Percentiles rank a stretch among this genome's conserved stretches.
phyloP scores from a whole-genome alignment of 225 moss, liverwort and hornwort species.

The Sphagnum contortum region DNA sequence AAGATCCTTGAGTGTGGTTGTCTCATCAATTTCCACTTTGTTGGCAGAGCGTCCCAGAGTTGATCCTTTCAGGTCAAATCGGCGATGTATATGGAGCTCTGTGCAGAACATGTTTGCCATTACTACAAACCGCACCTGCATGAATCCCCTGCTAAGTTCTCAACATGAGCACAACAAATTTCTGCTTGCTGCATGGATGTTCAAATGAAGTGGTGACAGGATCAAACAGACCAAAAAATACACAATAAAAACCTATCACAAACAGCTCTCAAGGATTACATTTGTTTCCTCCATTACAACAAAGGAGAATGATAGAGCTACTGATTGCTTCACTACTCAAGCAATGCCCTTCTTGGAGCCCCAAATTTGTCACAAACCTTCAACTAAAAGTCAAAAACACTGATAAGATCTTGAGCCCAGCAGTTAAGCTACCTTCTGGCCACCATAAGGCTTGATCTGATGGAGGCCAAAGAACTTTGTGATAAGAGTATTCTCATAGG shows the following conservation, averaged over 20 bases:
- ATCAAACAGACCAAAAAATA: no score
- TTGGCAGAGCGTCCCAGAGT: slow-evolving; percentile 95
- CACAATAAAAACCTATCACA: no score
- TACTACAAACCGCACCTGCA: slow-evolving; percentile 97
- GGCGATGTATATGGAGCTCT: slow-evolving; percentile 91
- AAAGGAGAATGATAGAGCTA: no score
- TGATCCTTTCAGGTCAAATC: slow-evolving; percentile 97
- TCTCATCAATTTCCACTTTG: slow-evolving; percentile 97
- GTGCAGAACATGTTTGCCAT: slow-evolving; percentile 99
- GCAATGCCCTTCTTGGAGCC: no score
- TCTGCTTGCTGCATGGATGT: no score
- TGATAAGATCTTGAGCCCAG: background rate
- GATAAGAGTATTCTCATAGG: slow-evolving; percentile 90
- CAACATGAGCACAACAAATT: background rate
- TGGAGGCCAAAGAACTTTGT: slow-evolving; percentile 99
- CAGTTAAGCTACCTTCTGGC: slow-evolving; percentile 51
- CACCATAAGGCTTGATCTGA: slow-evolving; percentile 93
- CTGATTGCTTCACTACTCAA: no score
- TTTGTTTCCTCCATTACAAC: no score
- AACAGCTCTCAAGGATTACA: no score
- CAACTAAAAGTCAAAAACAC: no score
- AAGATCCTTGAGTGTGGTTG: slow-evolving; percentile 89
- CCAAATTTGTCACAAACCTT: no score
- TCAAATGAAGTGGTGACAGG: no score
- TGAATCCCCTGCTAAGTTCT: slow-evolving; percentile 6